Conservation (phyloP, 2,329 filamentous ascomycete genomes). For the Fusarium sp. region DNA sequence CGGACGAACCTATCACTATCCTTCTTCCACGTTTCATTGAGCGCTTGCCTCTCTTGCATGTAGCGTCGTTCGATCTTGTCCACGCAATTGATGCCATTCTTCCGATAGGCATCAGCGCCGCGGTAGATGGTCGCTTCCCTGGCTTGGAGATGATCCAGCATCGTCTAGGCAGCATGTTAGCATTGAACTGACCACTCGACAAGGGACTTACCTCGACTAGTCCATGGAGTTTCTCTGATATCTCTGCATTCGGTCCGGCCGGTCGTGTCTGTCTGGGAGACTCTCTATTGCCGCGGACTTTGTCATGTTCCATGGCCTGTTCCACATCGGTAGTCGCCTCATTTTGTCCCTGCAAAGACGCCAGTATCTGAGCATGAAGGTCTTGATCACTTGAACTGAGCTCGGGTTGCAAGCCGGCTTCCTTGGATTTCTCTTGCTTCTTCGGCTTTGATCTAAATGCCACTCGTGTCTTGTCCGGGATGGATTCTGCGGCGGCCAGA, state of each 20-base stretch:
- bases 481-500: constrained; percentile 1
- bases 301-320: background rate
- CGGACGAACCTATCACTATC: constrained; percentile 37
- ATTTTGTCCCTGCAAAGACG: constrained; percentile 21
- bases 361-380: constrained; percentile 35
- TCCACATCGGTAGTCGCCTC: background rate
- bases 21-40: constrained; percentile 30
- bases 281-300: background rate
- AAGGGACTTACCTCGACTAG: constrained; percentile 43
- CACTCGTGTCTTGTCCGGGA: background rate
- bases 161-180: constrained; percentile 38
- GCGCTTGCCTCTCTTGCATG: constrained; percentile 28
- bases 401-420: background rate
- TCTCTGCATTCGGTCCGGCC: constrained; percentile 8
- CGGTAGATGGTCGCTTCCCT: constrained; percentile 39
- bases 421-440: background rate
- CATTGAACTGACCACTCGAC: background rate
- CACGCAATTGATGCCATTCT: constrained; percentile 37
- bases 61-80: constrained; percentile 40
- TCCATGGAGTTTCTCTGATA: constrained; percentile 36
- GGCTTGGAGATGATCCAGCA: constrained; percentile 39
- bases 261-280: background rate
- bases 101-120: constrained; percentile 39
- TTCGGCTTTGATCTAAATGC: background rate
- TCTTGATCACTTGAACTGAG: constrained; percentile 8